These are phyloP conservation scores for Peronospora destructor DNA, from an alignment of 352 stramenopile species.

Conservation along the genomic window DNA sequence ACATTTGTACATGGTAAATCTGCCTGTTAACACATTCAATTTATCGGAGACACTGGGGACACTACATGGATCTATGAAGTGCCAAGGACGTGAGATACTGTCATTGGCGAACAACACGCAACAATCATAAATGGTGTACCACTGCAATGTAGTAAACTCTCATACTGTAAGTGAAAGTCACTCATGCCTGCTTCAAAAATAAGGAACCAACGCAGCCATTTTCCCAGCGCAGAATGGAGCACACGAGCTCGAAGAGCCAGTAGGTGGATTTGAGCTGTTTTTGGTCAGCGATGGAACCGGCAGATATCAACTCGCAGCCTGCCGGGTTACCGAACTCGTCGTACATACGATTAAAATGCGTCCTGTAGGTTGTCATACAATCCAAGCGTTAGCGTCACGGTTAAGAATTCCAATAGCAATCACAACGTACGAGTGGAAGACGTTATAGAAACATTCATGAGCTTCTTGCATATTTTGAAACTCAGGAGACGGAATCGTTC, in stretches of 20 bases:
- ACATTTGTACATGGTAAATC: too few relatives aligned
- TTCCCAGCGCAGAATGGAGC: conserved; percentile 61
- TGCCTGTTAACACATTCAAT: too few relatives aligned
- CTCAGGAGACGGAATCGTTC: conserved; percentile 50
- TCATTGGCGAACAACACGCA: conserved; percentile 1
- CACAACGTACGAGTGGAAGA: conserved; percentile 47
- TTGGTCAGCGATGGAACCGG: conserved; percentile 41
- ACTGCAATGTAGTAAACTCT: conserved; percentile 18
- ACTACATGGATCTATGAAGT: too few relatives aligned
- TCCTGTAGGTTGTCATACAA: conserved; percentile 27
- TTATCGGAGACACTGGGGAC: too few relatives aligned
- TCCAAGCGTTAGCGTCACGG: neutral
- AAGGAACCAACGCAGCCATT: conserved; percentile 39
- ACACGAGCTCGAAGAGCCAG: conserved; percentile 52
- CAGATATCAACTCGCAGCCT: conserved; percentile 22
- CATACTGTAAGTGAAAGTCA: conserved; percentile 11
- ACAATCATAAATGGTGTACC: conserved; percentile 22
- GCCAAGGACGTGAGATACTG: too few relatives aligned
- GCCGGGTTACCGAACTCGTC: conserved; percentile 32
- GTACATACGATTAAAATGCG: conserved; percentile 49
- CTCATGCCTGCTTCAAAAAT: conserved; percentile 37
- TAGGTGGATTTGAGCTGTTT: conserved; percentile 30
- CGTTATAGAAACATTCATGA: conserved; percentile 56
- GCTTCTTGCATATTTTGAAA: conserved; percentile 35
- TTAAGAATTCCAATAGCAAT: neutral